Conservation (phyloP, 805 yeast genomes). For the Cyberlindnera japonica region DNA sequence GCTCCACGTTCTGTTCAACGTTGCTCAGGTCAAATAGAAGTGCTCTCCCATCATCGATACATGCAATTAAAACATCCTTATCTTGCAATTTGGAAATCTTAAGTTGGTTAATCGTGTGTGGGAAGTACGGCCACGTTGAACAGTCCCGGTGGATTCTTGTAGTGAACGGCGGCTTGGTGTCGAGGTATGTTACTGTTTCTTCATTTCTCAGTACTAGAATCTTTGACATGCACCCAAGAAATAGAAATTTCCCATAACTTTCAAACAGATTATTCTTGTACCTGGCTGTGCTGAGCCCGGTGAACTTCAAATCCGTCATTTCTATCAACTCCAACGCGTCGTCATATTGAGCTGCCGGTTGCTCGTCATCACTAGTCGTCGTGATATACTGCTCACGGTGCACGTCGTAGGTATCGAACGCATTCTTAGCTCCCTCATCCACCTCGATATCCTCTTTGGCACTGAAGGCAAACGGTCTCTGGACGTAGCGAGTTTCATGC, state of each 20-base stretch:
- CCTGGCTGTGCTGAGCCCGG: constrained; percentile 1
- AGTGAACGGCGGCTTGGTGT: constrained; percentile 19
- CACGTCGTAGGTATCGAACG: constrained; percentile 19
- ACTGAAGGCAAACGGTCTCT: constrained; percentile 7
- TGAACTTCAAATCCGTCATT: not conserved
- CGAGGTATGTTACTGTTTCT: not conserved
- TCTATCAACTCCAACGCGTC: constrained; percentile 14
- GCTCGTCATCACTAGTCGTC: not conserved
- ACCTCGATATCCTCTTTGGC: constrained; percentile 10
- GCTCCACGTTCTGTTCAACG: constrained; percentile 24
- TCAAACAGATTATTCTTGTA: constrained; percentile 24
- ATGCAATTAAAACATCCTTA: constrained; percentile 42
- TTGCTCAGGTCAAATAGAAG: constrained; percentile 35
- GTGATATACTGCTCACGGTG: constrained; percentile 10
- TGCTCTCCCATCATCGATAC: constrained; percentile 54
- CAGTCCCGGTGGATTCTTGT: constrained; percentile 33
- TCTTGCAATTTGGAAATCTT: constrained; percentile 36
- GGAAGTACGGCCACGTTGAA: constrained; percentile 50
- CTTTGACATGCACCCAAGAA: constrained; percentile 13
- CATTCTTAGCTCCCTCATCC: constrained; percentile 7
- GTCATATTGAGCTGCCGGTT: constrained; percentile 13
- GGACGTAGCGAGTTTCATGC: constrained; percentile 8
- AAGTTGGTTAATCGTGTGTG: constrained; percentile 54
- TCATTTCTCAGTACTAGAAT: constrained; percentile 14
- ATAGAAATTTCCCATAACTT: constrained; percentile 9